These are phyloP conservation scores for Rhodotorula sphaerocarpa DNA, from an alignment of 768 basidiomycete genomes.

Conservation along the genomic window DNA sequence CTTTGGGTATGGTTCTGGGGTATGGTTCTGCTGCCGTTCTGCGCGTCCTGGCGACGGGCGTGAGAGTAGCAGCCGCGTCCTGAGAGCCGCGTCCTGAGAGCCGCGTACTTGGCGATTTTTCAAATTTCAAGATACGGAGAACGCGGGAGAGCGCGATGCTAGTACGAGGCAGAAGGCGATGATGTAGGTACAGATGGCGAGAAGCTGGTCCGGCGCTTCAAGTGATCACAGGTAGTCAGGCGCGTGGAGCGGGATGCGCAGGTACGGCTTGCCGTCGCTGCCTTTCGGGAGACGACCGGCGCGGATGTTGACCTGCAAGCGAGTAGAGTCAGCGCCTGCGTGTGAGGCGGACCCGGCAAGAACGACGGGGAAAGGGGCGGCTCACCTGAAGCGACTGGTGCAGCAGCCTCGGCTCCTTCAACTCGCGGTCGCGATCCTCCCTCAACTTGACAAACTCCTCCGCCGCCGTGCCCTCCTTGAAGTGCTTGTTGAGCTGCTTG, in stretches of 20 bases:
- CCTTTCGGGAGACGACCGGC: constrained; percentile 13
- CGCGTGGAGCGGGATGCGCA: neutral
- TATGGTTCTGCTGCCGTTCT: too few relatives aligned
- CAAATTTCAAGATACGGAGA: too few relatives aligned
- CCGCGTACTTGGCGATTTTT: too few relatives aligned
- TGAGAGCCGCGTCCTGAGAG: too few relatives aligned
- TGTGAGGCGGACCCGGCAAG: too few relatives aligned
- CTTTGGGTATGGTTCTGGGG: too few relatives aligned
- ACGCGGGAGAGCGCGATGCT: too few relatives aligned
- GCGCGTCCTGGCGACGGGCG: too few relatives aligned
- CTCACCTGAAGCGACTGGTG: constrained; percentile 39
- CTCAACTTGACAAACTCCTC: constrained; percentile 37
- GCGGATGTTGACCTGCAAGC: constrained; percentile 25
- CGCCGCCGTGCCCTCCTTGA: constrained; percentile 22
- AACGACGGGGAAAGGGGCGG: neutral
- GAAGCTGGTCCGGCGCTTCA: too few relatives aligned
- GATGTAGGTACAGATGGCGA: too few relatives aligned
- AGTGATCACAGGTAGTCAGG: neutral
- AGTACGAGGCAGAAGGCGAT: too few relatives aligned
- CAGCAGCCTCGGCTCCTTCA: constrained; percentile 37
- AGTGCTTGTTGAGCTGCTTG: constrained; percentile 34
- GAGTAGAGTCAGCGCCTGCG: neutral
- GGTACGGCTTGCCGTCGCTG: constrained; percentile 2
- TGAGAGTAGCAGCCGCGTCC: too few relatives aligned
- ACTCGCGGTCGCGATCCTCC: constrained; percentile 30